phyloP scores from a whole-genome alignment of 257 asterid species.

The Ilex aquifolium region DNA sequence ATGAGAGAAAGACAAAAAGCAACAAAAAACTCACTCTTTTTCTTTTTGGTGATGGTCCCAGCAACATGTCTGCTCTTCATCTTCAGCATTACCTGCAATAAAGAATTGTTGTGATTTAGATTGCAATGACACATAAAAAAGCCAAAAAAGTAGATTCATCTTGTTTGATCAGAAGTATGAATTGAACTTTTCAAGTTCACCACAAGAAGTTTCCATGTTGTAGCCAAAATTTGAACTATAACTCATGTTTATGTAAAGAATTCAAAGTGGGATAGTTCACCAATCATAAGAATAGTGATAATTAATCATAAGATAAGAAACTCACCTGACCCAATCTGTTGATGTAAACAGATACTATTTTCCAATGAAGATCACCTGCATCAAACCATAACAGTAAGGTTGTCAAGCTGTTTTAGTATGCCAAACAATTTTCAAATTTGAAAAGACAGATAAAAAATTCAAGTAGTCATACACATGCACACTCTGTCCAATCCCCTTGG shows the following conservation, averaged over 20 bases:
- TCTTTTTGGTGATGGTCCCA: slow-evolving; percentile 99
- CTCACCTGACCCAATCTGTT: slow-evolving; percentile 82
- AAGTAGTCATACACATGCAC: background rate
- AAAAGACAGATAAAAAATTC: too few relatives aligned
- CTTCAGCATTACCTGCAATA: slow-evolving; percentile 61
- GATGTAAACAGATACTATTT: slow-evolving; percentile 84
- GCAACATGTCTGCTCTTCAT: slow-evolving; percentile 96
- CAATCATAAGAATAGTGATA: background rate
- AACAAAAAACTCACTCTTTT: slow-evolving; percentile 72
- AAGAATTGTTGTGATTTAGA: slow-evolving; percentile 20
- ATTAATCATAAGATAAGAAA: background rate
- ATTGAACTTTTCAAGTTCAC: background rate
- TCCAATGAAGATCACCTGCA: slow-evolving; percentile 99
- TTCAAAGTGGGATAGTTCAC: background rate
- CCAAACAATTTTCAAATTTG: background rate
- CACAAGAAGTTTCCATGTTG: background rate
- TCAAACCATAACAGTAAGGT: background rate
- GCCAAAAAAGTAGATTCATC: slow-evolving; percentile 21
- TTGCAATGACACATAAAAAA: slow-evolving; percentile 16
- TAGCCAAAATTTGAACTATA: background rate
- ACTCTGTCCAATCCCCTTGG: background rate
- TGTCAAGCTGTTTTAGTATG: background rate
- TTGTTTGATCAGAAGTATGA: background rate
- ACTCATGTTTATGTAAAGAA: background rate
- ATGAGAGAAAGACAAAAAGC: slow-evolving; percentile 40